Base-by-base conservation (phyloP, 805 yeast species). In the Candida anglica region DNA sequence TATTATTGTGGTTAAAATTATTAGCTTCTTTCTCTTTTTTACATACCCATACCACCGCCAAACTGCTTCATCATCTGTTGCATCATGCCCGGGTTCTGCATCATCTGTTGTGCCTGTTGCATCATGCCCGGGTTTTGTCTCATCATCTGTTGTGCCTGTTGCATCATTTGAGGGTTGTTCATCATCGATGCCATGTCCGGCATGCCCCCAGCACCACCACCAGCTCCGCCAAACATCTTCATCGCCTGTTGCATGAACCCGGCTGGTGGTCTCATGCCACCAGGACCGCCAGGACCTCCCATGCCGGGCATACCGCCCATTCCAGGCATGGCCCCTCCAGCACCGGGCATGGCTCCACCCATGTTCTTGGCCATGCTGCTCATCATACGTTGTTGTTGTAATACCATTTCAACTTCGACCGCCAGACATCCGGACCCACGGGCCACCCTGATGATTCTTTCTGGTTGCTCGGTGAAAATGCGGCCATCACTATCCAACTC, bases 391-490 rank as follows among this genome's bases (percentile, higher is more conserved):
- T 86, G 95, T 63, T 93, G 98, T 64, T 80, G 71, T 42, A 91
- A 67, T 20, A 91, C 86, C 75, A 88, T 86, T 57, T 91, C 97
- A 19, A 91, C 96, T 46, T 91, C 98, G 5, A 86, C 77, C 0
- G 84, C 95, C 2, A 93, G 67, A 16, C 96, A 86, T 15, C 98
- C 98, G 3, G 96, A 81, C 6, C 98, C 98, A 44, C 86, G 73
- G 0, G 98, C 98, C 4, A 91, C 91, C 48, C 98, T 73, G 4
- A 88, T 76, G 32, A 91, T 77, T 57, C 98, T 75, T 29, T 81
- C 71, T 5, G 98, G 98, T 58, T 89, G 79, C 33, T 80, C 78
- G 24, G 75, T 70, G 57, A 91, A 87, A 15, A 85, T 61, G 40
- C 77, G 67, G 1, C 98, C 98, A 57, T 91, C 98, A 43, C 86